A percentile compares a stretch with the other conserved stretches of the same genome.
Conservation (phyloP, 306 rosid species). For the Dryas drummondii region DNA sequence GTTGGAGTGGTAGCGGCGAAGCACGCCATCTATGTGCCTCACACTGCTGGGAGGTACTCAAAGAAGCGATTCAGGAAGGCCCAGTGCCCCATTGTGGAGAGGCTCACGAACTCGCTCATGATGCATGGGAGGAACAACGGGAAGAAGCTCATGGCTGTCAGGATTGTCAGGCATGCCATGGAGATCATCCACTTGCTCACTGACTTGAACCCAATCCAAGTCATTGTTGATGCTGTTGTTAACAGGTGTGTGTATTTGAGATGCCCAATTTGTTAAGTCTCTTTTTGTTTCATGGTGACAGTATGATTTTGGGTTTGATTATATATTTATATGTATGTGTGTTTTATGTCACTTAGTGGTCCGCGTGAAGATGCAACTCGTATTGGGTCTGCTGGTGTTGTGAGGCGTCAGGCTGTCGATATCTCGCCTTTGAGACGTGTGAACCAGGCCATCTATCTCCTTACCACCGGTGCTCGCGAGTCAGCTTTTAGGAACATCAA, state of each 20-base stretch:
- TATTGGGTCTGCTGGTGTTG: conserved; percentile 21
- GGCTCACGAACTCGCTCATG: conserved; percentile 23
- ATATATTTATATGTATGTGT: neutral
- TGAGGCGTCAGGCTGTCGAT: conserved; percentile 27
- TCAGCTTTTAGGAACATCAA: conserved; percentile 14
- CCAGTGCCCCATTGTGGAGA: conserved; percentile 17
- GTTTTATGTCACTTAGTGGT: conserved; percentile 2
- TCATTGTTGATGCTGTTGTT: conserved; percentile 13
- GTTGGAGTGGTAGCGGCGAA: conserved; percentile 1
- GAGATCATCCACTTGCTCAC: conserved; percentile 25
- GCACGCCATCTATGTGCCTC: conserved; percentile 22
- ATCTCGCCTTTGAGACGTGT: conserved; percentile 18
- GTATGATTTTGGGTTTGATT: too few relatives aligned
- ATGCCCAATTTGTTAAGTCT: neutral
- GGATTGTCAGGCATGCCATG: conserved; percentile 16
- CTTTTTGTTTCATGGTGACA: neutral
- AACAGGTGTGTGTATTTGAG: neutral
- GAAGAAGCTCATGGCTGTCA: conserved; percentile 19
- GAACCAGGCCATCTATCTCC: conserved; percentile 15
- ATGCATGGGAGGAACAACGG: conserved; percentile 24
- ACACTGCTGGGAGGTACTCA: conserved; percentile 21
- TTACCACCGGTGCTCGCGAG: conserved; percentile 22
- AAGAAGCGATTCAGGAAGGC: conserved; percentile 24
- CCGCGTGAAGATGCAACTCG: conserved; percentile 21
- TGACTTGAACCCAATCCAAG: conserved; percentile 16